Evolutionary conservation across 257 asterid genomes (phyloP), one percentile per base, ranked within the genome.

Genomic region (Solanum medicagineum): DNA sequence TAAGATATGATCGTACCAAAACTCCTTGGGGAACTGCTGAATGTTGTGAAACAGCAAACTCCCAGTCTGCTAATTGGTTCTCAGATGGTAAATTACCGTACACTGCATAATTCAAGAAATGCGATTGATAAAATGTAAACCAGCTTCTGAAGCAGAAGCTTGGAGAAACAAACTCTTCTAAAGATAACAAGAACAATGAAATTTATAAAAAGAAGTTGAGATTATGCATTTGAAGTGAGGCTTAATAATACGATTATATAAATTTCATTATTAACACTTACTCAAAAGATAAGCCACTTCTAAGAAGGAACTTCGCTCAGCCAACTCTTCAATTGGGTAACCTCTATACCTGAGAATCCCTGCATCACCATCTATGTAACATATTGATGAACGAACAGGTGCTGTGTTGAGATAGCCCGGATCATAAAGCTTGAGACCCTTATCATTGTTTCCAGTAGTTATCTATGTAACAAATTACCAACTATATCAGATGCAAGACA

Each of bases 361-460:
- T 22, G 49, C 84, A 54, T 80, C 84, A 54, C 68, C 84, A 80
- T 80, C 63, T 80, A 80, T 80, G 68, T 80, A 96, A 88, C 94
- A 94, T 85, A 96, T 93, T 3, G 98, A 94, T 14, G 99, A 96
- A 75, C 95, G 91, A n/a, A 95, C 98, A 0, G 99, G 99, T 81
- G 99, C 99, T 16, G 98, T 96, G 88, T 96, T 96, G 79, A 95
- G 97, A 89, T 96, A 96, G 54, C 99, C 99, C 0, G 99, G 99
- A 90, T 96, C 99, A 88, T 95, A 96, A 36, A 96, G 97, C 90
- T 96, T 96, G 85, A 96, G 89, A 87, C 99, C 99, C 94, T 96
- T 96, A 88, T 96, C 99, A 88, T 85, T 84, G 82, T 92, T 81
- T 42, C 93, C 98, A 1, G 91, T 84, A 69, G 91, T 87, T 88